A percentile compares a stretch with the other conserved stretches of the same genome.
Evolutionary conservation across 768 basidiomycete species (phyloP).

Genomic region (Hortiboletus flavorubellus): DNA sequence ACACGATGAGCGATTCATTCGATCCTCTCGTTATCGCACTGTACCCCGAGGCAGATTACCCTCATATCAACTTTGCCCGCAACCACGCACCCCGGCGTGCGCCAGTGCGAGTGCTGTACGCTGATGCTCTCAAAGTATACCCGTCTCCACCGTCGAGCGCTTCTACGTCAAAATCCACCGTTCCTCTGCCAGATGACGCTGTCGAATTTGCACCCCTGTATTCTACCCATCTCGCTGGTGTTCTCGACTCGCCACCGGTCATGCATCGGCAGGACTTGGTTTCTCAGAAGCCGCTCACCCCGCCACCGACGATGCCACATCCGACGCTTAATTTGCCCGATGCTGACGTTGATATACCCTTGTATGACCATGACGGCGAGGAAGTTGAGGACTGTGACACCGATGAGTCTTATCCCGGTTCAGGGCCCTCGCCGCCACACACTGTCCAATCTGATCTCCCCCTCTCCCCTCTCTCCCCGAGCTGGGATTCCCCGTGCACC

Average conservation of each 20-base stretch:
- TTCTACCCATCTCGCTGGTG: slow-evolving; percentile 27
- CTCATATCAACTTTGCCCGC: slow-evolving; percentile 15
- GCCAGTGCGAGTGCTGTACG: slow-evolving; percentile 12
- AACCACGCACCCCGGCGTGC: slow-evolving; percentile 4
- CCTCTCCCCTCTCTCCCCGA: slow-evolving; percentile 37
- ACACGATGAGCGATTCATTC: slow-evolving; percentile 15
- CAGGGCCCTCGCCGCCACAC: slow-evolving; percentile 15
- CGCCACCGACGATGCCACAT: slow-evolving; percentile 42
- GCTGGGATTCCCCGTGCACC: slow-evolving; percentile 24
- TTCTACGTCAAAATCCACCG: slow-evolving; percentile 23
- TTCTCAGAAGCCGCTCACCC: slow-evolving; percentile 36
- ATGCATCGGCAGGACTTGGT: slow-evolving; percentile 31
- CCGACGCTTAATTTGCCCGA: slow-evolving; percentile 37
- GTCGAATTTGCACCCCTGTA: slow-evolving; percentile 18
- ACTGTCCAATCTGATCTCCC: slow-evolving; percentile 14
- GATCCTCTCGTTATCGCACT: slow-evolving; percentile 25
- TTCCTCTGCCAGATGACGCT: slow-evolving; percentile 27
- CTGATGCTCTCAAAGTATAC: slow-evolving; percentile 23
- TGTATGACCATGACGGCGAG: slow-evolving; percentile 8
- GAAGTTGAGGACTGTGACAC: slow-evolving; percentile 17
- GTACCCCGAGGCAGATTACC: slow-evolving; percentile 11
- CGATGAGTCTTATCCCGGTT: slow-evolving; percentile 20
- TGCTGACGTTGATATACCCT: slow-evolving; percentile 22
- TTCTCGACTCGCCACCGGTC: slow-evolving; percentile 35
- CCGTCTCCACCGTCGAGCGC: slow-evolving; percentile 29